Evolutionary conservation across 768 basidiomycete genomes (phyloP).

Genomic region (Trametopsis cervina): DNA sequence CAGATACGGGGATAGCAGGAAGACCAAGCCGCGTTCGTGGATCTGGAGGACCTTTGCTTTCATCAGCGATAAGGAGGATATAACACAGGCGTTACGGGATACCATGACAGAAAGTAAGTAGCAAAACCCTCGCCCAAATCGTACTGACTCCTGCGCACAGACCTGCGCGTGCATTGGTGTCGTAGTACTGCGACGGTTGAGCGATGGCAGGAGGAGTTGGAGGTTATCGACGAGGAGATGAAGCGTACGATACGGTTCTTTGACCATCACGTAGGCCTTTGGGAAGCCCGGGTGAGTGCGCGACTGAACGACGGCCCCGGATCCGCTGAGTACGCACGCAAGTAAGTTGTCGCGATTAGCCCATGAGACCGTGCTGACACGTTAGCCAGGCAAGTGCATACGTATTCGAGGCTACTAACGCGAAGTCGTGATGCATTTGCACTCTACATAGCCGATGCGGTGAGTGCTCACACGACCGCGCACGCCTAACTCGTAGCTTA

Average conservation of each 20-base stretch:
- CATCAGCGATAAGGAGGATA: neutral
- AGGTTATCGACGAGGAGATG: conserved; percentile 1
- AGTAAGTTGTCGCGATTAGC: neutral
- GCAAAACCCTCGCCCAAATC: neutral
- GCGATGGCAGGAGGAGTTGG: conserved; percentile 3
- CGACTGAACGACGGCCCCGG: neutral
- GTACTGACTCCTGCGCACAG: neutral
- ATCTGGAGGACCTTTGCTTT: conserved; percentile 7
- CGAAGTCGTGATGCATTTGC: neutral
- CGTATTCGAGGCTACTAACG: neutral
- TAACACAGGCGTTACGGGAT: neutral
- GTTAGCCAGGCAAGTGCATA: conserved; percentile 3
- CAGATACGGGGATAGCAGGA: conserved; percentile 2
- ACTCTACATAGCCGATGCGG: neutral
- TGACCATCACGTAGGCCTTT: neutral
- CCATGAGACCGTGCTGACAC: neutral
- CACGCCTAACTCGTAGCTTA: neutral
- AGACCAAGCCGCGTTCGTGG: conserved; percentile 5
- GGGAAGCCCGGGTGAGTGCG: neutral
- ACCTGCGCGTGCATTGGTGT: conserved; percentile 5
- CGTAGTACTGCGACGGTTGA: neutral
- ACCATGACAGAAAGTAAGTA: neutral
- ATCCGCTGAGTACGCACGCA: neutral
- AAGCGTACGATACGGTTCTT: neutral
- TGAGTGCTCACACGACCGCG: neutral